These are phyloP conservation scores for Vickermania spadyakhi DNA, from an alignment of 208 protist genomes.

Conservation along the genomic window DNA sequence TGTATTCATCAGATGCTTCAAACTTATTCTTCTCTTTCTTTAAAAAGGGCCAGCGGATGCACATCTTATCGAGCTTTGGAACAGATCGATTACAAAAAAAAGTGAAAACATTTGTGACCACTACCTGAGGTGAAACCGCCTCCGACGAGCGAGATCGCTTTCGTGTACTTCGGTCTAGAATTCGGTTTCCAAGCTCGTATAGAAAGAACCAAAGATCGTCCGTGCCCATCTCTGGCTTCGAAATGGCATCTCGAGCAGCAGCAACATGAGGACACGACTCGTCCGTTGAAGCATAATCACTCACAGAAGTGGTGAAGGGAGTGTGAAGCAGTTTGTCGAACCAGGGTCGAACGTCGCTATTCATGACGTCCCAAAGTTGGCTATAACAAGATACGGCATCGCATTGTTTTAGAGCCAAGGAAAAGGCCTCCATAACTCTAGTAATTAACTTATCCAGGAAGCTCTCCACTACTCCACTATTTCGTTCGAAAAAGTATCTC, in stretches of 20 bases:
- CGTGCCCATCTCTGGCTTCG: constrained; percentile 3
- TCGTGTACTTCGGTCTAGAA: constrained; percentile 36
- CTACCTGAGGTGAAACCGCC: background rate
- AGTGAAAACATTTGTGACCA: constrained; percentile 65
- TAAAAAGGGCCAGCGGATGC: constrained; percentile 56
- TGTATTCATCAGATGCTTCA: constrained; percentile 55
- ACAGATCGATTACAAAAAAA: constrained; percentile 52
- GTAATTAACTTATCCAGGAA: too few species aligned
- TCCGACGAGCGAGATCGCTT: constrained; percentile 25
- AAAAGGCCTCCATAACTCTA: too few species aligned
- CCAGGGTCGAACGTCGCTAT: constrained; percentile 18
- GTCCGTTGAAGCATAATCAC: constrained; percentile 56
- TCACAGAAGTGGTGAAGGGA: constrained; percentile 27
- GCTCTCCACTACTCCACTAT: too few species aligned
- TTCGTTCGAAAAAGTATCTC: too few species aligned
- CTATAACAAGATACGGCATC: constrained; percentile 11
- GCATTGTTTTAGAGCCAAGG: too few species aligned
- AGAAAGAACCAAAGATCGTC: constrained; percentile 84
- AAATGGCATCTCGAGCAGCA: constrained; percentile 37
- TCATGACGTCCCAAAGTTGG: constrained; percentile 15
- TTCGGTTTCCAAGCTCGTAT: constrained; percentile 24
- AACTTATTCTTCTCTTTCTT: constrained; percentile 35
- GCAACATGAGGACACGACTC: constrained; percentile 48
- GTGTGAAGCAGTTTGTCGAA: constrained; percentile 36
- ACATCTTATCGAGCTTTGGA: constrained; percentile 35